phyloP scores from a whole-genome alignment of 257 asterid genomes.

The Parsonsia alboflavescens region DNA sequence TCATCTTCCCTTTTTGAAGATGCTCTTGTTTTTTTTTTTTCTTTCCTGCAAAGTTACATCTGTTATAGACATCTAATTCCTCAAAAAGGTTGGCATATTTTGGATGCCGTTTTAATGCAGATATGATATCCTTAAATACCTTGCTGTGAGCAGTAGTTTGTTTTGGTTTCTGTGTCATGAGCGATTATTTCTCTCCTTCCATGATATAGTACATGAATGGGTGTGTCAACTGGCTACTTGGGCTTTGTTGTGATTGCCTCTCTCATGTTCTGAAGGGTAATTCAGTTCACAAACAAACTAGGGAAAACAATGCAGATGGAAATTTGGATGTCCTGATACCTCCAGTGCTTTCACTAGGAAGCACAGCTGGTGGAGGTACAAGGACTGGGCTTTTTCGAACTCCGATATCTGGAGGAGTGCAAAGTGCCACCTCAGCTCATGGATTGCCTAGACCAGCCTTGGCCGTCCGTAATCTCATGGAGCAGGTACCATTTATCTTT shows the following conservation, averaged over 20 bases:
- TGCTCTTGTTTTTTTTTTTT: background rate
- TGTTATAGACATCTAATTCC: background rate
- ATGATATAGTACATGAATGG: slow-evolving; percentile 39
- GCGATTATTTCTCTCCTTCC: slow-evolving; percentile 26
- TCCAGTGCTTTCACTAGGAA: slow-evolving; percentile 39
- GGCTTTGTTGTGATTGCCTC: slow-evolving; percentile 55
- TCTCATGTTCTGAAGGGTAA: slow-evolving; percentile 74
- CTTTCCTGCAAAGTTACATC: background rate
- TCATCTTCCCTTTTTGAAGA: background rate
- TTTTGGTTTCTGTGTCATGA: slow-evolving; percentile 10
- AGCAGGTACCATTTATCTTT: slow-evolving; percentile 52
- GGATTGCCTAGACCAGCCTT: slow-evolving; percentile 93
- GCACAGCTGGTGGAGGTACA: slow-evolving; percentile 59
- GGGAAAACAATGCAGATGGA: slow-evolving; percentile 23
- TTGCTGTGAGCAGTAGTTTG: background rate
- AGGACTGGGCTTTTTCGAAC: slow-evolving; percentile 96
- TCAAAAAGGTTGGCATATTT: background rate
- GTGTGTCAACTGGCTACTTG: slow-evolving; percentile 38
- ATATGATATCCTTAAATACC: background rate
- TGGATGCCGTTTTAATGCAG: background rate
- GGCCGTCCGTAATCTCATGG: slow-evolving; percentile 97
- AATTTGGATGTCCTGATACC: slow-evolving; percentile 32
- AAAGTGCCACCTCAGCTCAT: slow-evolving; percentile 95
- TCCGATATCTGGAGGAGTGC: slow-evolving; percentile 98
- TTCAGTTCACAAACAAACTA: slow-evolving; percentile 37